phyloP scores from a whole-genome alignment of 441 rosid genomes.

The Macaranga tanarius region DNA sequence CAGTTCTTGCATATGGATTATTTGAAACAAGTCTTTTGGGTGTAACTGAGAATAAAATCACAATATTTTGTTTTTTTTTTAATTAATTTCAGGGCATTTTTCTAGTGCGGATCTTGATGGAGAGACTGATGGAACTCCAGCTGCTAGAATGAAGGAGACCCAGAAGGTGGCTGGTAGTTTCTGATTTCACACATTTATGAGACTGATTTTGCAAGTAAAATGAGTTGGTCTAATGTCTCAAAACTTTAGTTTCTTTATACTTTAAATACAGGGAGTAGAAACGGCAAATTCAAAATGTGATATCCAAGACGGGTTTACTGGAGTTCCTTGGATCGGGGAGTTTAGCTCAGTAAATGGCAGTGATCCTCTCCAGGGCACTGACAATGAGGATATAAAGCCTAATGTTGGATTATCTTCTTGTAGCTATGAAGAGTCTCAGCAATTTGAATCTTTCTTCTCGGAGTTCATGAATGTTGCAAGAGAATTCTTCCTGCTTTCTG shows the following conservation, averaged over 20 bases:
- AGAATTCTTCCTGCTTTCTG: conserved; percentile 68
- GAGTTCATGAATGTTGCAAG: conserved; percentile 51
- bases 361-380: conserved; percentile 37
- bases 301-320: conserved; percentile 45
- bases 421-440: conserved; percentile 59
- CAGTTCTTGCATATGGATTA: neutral
- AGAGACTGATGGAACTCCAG: conserved; percentile 34
- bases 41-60: neutral
- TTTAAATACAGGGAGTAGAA: conserved; percentile 43
- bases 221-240: conserved; percentile 14
- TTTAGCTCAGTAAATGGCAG: conserved; percentile 48
- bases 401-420: conserved; percentile 47
- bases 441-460: conserved; percentile 65
- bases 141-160: conserved; percentile 38
- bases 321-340: conserved; percentile 64
- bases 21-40: neutral
- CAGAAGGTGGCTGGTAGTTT: conserved; percentile 90
- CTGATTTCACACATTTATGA: conserved; percentile 39
- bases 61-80: neutral
- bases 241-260: conserved; percentile 15
- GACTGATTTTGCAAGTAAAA: conserved; percentile 24
- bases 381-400: conserved; percentile 31
- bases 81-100: conserved; percentile 33
- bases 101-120: conserved; percentile 30
- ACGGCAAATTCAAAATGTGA: conserved; percentile 54